A percentile compares a stretch with the other conserved stretches of the same genome.
phyloP scores from a whole-genome alignment of 1,284 basidiomycete genomes.

The Ceratobasidium sp. region DNA sequence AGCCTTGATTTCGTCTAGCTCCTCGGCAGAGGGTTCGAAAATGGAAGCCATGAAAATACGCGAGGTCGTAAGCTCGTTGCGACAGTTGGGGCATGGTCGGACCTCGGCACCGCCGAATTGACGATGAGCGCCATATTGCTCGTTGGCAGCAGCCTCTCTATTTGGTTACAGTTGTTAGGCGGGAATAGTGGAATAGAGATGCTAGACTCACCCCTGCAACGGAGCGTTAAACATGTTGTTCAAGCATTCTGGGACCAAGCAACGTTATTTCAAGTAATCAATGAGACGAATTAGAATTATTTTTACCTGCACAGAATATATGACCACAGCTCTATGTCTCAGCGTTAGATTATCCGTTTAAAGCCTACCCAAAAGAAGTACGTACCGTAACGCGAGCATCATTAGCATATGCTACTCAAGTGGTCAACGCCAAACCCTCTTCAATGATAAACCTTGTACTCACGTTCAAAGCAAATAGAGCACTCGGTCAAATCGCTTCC shows the following conservation, averaged over 20 bases:
- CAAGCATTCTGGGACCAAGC: conserved; percentile 60
- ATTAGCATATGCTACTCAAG: conserved; percentile 60
- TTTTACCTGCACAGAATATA: conserved; percentile 60
- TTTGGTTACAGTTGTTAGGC: conserved; percentile 8
- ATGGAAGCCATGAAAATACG: conserved; percentile 65
- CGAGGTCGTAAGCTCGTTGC: conserved; percentile 59
- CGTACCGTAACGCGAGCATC: conserved; percentile 62
- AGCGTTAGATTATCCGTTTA: neutral
- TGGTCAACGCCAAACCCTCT: conserved; percentile 11
- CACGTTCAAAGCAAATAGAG: conserved; percentile 44
- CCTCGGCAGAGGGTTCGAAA: conserved; percentile 65
- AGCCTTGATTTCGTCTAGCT: conserved; percentile 51
- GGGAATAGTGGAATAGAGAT: neutral
- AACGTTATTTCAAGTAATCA: neutral
- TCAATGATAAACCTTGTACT: conserved; percentile 20
- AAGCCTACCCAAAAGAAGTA: neutral
- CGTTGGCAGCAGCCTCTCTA: conserved; percentile 64
- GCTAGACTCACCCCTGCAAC: conserved; percentile 15
- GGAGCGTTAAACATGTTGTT: conserved; percentile 62
- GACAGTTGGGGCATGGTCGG: conserved; percentile 62
- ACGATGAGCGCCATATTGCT: conserved; percentile 45
- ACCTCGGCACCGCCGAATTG: conserved; percentile 58
- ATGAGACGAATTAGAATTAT: neutral
- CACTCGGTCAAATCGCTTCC: conserved; percentile 47
- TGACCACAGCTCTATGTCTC: conserved; percentile 60